Evolutionary conservation across 495 filamentous ascomycete species (phyloP), one percentile per base, ranked within the genome.

Genomic region (Mycothermus thermophilus): DNA sequence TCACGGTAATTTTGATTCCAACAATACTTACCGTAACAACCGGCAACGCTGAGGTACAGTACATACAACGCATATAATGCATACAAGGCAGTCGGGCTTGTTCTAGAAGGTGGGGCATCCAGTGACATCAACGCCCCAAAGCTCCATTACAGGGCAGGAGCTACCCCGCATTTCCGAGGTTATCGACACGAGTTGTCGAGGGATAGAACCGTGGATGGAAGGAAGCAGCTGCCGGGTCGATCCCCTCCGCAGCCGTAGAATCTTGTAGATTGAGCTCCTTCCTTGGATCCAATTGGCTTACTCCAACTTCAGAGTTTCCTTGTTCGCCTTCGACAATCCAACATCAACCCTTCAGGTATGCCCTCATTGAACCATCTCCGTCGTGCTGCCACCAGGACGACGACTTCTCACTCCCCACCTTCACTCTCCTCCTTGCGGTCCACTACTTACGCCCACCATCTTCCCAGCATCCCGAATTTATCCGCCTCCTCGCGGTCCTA

Each of bases 91-190:
- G n/a, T n/a, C n/a, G n/a, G n/a, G n/a, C n/a, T n/a, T n/a, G n/a
- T n/a, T n/a, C n/a, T n/a, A n/a, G n/a, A 25, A 11, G 22, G 22
- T 11, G 22, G 11, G 22, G 22, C 11, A 25, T 6, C 11, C 22
- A 11, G 22, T 25, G 22, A 25, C 22, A 25, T 25, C 22, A 25
- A 11, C 6, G 22, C 22, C 22, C 26, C 10, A 15, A 7, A 26
- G 24, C 8, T 26, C 7, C 8, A 8, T 26, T 30, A 14, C 14
- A 11, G 14, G 11, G 18, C 12, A 21, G 34, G 26, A 49, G 46
- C 46, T 49, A 46, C 46, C 46, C 46, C 46, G 43, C 46, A 37
- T 25, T 25, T 6, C 6, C 22, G n/a, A n/a, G n/a, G n/a, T n/a
- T n/a, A n/a, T n/a, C n/a, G n/a, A n/a, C n/a, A n/a, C n/a, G n/a